Conservation (phyloP, 805 yeast genomes). For the Hanseniaspora valbyensis region DNA sequence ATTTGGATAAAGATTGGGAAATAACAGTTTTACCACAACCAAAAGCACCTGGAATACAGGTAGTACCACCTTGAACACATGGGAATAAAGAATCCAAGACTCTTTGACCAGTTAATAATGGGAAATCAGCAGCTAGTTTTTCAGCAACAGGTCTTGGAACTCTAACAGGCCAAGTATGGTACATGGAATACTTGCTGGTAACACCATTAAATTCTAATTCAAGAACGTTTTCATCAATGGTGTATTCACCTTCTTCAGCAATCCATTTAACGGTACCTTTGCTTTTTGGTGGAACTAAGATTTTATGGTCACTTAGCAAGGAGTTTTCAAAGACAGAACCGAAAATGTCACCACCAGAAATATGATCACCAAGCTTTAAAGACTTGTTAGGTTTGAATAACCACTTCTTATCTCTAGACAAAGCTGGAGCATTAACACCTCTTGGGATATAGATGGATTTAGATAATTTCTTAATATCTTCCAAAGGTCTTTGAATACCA, state of each 20-base stretch:
- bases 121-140: conserved; percentile 85
- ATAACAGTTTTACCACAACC: conserved; percentile 99
- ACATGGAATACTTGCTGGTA: conserved; percentile 73
- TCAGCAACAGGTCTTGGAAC: conserved; percentile 98
- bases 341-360: conserved; percentile 94
- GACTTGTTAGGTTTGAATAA: conserved; percentile 72
- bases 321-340: conserved; percentile 94
- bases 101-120: conserved; percentile 96
- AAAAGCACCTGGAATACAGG: conserved; percentile 99
- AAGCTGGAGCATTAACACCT: conserved; percentile 96
- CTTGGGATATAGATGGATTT: conserved; percentile 96
- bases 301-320: conserved; percentile 81
- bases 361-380: conserved; percentile 84
- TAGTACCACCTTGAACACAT: conserved; percentile 99
- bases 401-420: conserved; percentile 68
- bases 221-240: conserved; percentile 75
- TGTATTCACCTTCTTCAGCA: conserved; percentile 83
- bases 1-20: conserved; percentile 93
- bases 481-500: conserved; percentile 98
- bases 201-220: conserved; percentile 94
- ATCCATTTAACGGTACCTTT: conserved; percentile 90
- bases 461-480: conserved; percentile 76
- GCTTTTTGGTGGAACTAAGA: conserved; percentile 93
- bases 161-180: conserved; percentile 99
- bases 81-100: conserved; percentile 96